Percentiles rank a stretch among this genome's conserved stretches.
Evolutionary conservation across 306 rosid species (phyloP).

Genomic region (Trifolium subterraneum): DNA sequence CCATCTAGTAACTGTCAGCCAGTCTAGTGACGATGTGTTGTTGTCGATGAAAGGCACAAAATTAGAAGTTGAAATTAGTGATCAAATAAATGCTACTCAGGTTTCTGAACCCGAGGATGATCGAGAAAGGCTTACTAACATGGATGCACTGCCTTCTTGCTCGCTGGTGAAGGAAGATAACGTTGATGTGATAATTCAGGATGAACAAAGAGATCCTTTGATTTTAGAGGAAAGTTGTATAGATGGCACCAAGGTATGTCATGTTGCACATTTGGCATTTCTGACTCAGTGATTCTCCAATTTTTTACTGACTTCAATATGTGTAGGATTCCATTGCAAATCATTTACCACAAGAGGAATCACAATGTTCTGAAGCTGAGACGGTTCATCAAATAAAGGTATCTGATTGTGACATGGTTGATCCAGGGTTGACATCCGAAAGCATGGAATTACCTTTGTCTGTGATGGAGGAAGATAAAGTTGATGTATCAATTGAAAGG

Average conservation of each 20-base stretch:
- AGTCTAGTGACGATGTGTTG: constrained; percentile 34
- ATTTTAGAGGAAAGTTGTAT: constrained; percentile 18
- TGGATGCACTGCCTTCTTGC: constrained; percentile 24
- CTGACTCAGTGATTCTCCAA: not conserved
- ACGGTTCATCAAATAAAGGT: constrained; percentile 36
- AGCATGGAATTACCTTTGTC: constrained; percentile 22
- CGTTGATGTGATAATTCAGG: constrained; percentile 18
- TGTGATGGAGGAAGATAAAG: constrained; percentile 40
- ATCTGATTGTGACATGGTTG: constrained; percentile 33
- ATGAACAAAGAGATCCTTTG: constrained; percentile 30
- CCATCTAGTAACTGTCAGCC: constrained; percentile 7
- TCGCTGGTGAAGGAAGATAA: constrained; percentile 30
- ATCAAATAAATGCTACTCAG: constrained; percentile 39
- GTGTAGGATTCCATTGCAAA: constrained; percentile 33
- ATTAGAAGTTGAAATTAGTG: constrained; percentile 31
- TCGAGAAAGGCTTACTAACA: constrained; percentile 20
- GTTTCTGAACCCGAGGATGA: constrained; percentile 29
- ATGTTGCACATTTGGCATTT: constrained; percentile 11
- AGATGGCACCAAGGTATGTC: constrained; percentile 44
- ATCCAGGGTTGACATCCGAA: constrained; percentile 33
- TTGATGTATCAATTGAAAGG: constrained; percentile 35
- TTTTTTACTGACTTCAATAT: constrained; percentile 28
- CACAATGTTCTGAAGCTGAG: constrained; percentile 38
- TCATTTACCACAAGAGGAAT: constrained; percentile 37
- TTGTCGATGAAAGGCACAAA: constrained; percentile 25